These are phyloP conservation scores for Canariomyces notabilis DNA, from an alignment of 2,329 filamentous ascomycete species.

Conservation along the genomic window DNA sequence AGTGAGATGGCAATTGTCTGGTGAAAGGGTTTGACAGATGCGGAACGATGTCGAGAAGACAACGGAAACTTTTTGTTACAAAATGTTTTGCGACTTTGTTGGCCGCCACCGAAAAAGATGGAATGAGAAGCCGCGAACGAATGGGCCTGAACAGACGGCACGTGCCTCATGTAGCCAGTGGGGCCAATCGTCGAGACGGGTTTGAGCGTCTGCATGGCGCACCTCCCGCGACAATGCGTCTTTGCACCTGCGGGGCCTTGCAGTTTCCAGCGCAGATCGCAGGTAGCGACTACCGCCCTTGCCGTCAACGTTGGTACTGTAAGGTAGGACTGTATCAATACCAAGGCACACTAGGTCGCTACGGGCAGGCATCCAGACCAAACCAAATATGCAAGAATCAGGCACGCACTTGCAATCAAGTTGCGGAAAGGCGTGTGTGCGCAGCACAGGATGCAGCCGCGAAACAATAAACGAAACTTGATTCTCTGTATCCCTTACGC, in stretches of 20 bases:
- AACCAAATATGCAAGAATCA: background rate
- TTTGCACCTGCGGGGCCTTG: background rate
- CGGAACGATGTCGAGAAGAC: background rate
- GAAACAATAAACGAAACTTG: too few relatives aligned
- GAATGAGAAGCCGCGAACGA: slow-evolving; percentile 1
- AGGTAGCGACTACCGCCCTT: background rate
- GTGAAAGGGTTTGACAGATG: background rate
- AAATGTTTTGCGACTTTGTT: slow-evolving; percentile 1
- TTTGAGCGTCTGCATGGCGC: slow-evolving; percentile 2
- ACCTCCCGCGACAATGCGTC: slow-evolving; percentile 1
- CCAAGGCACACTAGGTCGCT: too few relatives aligned
- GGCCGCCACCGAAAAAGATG: background rate
- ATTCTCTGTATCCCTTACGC: background rate
- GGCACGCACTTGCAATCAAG: background rate
- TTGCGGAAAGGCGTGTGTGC: background rate
- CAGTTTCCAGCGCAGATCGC: slow-evolving; percentile 10
- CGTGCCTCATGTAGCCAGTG: slow-evolving; percentile 14
- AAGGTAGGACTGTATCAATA: too few relatives aligned
- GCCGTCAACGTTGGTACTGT: too few relatives aligned
- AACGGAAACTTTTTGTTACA: background rate
- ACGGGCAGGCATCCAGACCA: too few relatives aligned
- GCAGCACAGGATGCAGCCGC: background rate
- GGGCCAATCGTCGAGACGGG: slow-evolving; percentile 9
- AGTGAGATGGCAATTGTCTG: background rate
- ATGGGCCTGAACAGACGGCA: slow-evolving; percentile 9